Conservation (phyloP, 1,139 yeast genomes). For the Geotrichum europaeum region DNA sequence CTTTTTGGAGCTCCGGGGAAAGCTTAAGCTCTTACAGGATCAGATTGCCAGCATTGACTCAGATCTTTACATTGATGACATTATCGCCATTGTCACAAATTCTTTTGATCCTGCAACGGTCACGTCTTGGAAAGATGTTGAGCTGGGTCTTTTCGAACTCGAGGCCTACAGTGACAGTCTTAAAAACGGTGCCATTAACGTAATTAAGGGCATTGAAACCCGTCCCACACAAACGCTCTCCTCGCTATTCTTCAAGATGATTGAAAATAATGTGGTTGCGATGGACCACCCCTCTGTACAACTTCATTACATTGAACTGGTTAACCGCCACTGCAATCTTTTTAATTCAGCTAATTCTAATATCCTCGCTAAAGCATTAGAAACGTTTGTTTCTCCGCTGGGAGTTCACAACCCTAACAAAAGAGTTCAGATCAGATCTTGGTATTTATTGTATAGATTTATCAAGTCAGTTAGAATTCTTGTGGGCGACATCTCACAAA, state of each 20-base stretch:
- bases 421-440: constrained; percentile 71
- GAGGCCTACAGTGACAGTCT: constrained; percentile 73
- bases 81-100: constrained; percentile 60
- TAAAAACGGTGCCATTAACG: constrained; percentile 62
- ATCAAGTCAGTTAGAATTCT: constrained; percentile 70
- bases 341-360: constrained; percentile 46
- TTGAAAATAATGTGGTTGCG: constrained; percentile 48
- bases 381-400: constrained; percentile 68
- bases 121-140: constrained; percentile 66
- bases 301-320: constrained; percentile 72
- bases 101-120: constrained; percentile 38
- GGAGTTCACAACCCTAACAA: constrained; percentile 67
- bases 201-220: constrained; percentile 49
- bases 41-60: constrained; percentile 73
- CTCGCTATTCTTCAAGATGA: constrained; percentile 58
- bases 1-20: constrained; percentile 69
- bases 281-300: constrained; percentile 70
- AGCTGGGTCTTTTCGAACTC: constrained; percentile 79
- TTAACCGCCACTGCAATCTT: constrained; percentile 70
- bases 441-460: constrained; percentile 85
- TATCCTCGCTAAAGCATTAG: constrained; percentile 58
- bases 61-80: constrained; percentile 61
- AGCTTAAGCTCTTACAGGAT: constrained; percentile 76
- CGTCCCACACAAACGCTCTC: constrained; percentile 26
- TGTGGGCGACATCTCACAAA: constrained; percentile 42